These are phyloP conservation scores for Pythium apleroticum DNA, from an alignment of 352 stramenopile species.

Conservation along the genomic window DNA sequence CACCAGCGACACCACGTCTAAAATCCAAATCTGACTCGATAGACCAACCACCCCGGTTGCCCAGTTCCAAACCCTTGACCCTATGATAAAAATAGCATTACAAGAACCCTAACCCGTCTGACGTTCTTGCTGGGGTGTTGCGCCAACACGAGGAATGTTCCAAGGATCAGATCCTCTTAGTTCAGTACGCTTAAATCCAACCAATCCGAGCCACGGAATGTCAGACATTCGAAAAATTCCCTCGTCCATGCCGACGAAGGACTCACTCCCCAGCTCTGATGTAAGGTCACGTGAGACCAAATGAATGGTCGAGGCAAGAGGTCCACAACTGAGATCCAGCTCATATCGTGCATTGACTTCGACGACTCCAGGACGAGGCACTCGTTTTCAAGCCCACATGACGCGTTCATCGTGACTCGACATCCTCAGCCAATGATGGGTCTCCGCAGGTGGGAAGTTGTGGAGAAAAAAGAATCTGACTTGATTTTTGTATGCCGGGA, in stretches of 20 bases:
- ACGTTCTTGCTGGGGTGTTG: neutral
- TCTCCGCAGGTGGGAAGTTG: slow-evolving; percentile 12
- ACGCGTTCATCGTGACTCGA: neutral
- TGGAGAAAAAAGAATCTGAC: slow-evolving; percentile 22
- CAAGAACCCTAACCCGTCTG: slow-evolving; percentile 1
- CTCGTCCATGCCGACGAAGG: neutral
- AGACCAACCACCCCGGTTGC: neutral
- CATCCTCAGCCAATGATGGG: neutral
- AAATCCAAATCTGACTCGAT: slow-evolving; percentile 7
- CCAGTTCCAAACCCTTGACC: neutral
- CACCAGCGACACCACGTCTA: neutral
- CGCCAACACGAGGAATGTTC: neutral
- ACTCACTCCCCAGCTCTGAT: neutral
- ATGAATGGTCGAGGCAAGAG: too few species aligned
- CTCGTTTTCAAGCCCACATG: neutral
- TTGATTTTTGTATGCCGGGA: slow-evolving; percentile 17
- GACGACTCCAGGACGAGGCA: too few species aligned
- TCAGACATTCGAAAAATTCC: neutral
- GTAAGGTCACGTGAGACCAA: too few species aligned
- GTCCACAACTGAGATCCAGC: too few species aligned
- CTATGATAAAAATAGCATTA: neutral
- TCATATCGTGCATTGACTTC: too few species aligned
- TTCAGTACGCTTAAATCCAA: neutral
- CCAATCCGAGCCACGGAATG: neutral
- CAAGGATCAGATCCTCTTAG: neutral